These are phyloP conservation scores for Gossypium davidsonii DNA, from an alignment of 441 rosid species.

Conservation along the genomic window DNA sequence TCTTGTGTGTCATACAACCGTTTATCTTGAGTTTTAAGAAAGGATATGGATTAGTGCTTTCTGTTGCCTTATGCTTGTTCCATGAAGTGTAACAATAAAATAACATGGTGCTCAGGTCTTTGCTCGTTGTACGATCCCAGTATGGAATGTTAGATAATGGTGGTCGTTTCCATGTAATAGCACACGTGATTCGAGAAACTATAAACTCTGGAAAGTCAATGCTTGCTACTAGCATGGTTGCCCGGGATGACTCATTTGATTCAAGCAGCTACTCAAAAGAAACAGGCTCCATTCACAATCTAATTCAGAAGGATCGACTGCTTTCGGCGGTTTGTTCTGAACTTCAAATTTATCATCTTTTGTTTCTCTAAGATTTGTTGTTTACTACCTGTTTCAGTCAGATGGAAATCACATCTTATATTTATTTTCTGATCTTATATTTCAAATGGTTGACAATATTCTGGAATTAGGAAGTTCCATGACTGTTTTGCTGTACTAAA, in stretches of 20 bases:
- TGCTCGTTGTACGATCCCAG: slow-evolving; percentile 75
- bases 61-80: slow-evolving; percentile 10
- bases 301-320: slow-evolving; percentile 90
- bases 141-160: slow-evolving; percentile 86
- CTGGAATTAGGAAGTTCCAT: slow-evolving; percentile 3
- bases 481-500: slow-evolving; percentile 1
- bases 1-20: slow-evolving; percentile 7
- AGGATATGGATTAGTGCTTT: neutral
- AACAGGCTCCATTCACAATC: slow-evolving; percentile 60
- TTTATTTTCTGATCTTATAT: neutral
- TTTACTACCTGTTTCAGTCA: neutral
- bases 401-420: neutral
- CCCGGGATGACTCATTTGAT: slow-evolving; percentile 68
- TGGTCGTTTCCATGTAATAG: slow-evolving; percentile 89
- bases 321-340: slow-evolving; percentile 58
- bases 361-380: slow-evolving; percentile 2
- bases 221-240: slow-evolving; percentile 72
- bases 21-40: neutral
- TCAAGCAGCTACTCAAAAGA: slow-evolving; percentile 63
- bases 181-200: slow-evolving; percentile 90
- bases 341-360: slow-evolving; percentile 5
- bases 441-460: slow-evolving; percentile 3
- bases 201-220: slow-evolving; percentile 81
- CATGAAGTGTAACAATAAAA: slow-evolving; percentile 19
- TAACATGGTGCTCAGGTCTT: slow-evolving; percentile 50